Evolutionary conservation across 2,329 filamentous ascomycete species (phyloP).

Genomic region (Dryadomyces quercus-mongolicae): DNA sequence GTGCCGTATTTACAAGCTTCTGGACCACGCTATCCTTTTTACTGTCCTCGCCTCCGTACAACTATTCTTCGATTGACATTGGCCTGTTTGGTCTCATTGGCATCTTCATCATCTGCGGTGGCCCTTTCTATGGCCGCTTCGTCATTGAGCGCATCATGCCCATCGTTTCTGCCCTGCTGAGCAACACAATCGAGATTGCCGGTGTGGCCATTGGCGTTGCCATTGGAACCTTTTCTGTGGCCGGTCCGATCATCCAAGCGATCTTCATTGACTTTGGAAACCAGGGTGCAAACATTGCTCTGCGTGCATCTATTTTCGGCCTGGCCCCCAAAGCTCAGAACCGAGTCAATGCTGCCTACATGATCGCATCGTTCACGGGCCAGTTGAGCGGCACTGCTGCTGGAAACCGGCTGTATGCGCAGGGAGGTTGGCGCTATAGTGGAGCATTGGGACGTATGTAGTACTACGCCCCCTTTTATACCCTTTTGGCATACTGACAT

Average conservation of each 20-base stretch:
- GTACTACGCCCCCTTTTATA: not conserved
- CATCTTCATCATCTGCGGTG: constrained; percentile 53
- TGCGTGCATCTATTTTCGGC: constrained; percentile 55
- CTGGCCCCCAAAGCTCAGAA: constrained; percentile 63
- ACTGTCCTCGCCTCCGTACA: constrained; percentile 56
- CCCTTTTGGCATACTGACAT: not conserved
- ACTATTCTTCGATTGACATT: constrained; percentile 54
- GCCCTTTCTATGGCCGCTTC: constrained; percentile 56
- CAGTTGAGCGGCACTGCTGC: constrained; percentile 60
- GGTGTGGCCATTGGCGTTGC: constrained; percentile 60
- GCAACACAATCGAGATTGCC: constrained; percentile 42
- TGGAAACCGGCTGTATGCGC: constrained; percentile 38
- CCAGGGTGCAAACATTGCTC: constrained; percentile 64
- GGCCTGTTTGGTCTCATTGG: constrained; percentile 72
- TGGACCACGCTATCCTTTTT: constrained; percentile 67
- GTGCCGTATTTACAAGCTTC: constrained; percentile 37
- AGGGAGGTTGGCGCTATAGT: constrained; percentile 38
- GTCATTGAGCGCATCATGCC: constrained; percentile 62
- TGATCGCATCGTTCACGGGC: constrained; percentile 63
- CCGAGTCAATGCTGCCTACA: constrained; percentile 70
- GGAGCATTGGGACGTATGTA: constrained; percentile 27
- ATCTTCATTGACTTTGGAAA: constrained; percentile 58
- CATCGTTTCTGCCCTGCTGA: constrained; percentile 53
- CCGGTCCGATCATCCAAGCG: constrained; percentile 62
- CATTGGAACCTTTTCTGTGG: constrained; percentile 51